These are phyloP conservation scores for Coelastrella sp. DNA, from an alignment of 139 green algal genomes.

Conservation along the genomic window DNA sequence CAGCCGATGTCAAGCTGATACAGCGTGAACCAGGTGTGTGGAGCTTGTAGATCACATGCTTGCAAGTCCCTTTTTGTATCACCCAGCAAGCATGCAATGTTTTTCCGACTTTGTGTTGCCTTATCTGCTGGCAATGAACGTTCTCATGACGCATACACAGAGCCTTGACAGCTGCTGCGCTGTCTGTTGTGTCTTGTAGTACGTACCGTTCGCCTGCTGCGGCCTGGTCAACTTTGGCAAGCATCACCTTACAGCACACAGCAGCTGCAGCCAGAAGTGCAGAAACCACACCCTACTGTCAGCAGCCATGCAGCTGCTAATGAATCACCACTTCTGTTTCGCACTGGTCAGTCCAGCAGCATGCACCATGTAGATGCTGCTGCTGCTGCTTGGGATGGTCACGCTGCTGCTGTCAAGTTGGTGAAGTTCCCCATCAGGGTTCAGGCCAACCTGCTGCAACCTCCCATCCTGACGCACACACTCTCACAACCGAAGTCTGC, in stretches of 20 bases:
- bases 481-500: background rate
- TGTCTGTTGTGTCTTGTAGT: background rate
- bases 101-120: too few species aligned
- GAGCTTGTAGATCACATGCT: too few species aligned
- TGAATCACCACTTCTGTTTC: too few species aligned
- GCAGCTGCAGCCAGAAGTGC: background rate
- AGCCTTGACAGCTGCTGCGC: background rate
- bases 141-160: too few species aligned
- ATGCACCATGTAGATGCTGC: background rate
- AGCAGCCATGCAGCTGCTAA: too few species aligned
- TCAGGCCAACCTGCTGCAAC: background rate
- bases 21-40: constrained; percentile 5
- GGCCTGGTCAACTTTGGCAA: background rate
- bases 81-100: too few species aligned
- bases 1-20: constrained; percentile 9
- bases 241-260: background rate
- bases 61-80: too few species aligned
- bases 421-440: background rate
- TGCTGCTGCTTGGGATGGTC: background rate
- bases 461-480: background rate
- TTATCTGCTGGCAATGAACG: too few species aligned
- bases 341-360: too few species aligned
- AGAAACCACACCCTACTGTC: background rate
- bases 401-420: background rate
- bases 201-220: background rate